phyloP scores from a whole-genome alignment of 2,329 filamentous ascomycete genomes.

The Biscogniauxia mediterranea region DNA sequence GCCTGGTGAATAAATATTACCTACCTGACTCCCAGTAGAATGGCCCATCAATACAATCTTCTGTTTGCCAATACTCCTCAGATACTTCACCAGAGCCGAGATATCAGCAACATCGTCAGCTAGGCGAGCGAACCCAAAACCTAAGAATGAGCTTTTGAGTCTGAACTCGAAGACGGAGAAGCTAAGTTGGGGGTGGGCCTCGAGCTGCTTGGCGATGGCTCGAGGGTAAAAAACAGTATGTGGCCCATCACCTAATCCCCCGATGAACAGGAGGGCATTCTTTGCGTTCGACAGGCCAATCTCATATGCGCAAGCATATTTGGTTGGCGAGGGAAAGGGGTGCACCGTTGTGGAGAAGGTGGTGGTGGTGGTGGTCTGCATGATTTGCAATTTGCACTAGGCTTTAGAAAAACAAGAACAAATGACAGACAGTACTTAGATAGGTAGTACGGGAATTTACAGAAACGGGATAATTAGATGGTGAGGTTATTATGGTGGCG shows the following conservation, averaged over 20 bases:
- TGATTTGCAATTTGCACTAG: too few species aligned
- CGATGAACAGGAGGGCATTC: constrained; percentile 68
- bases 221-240: constrained; percentile 61
- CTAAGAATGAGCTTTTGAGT: constrained; percentile 52
- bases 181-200: constrained; percentile 35
- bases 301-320: constrained; percentile 47
- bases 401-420: too few species aligned
- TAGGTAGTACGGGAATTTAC: too few species aligned
- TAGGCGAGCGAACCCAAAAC: constrained; percentile 51
- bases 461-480: too few species aligned
- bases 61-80: constrained; percentile 48
- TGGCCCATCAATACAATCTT: constrained; percentile 58
- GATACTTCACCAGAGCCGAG: constrained; percentile 50
- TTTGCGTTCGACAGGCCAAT: constrained; percentile 38
- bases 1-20: neutral
- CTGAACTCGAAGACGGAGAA: constrained; percentile 59
- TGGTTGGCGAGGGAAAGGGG: constrained; percentile 41
- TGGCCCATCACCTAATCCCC: constrained; percentile 68
- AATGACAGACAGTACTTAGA: too few species aligned
- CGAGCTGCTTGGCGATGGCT: constrained; percentile 44
- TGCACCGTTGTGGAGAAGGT: constrained; percentile 47
- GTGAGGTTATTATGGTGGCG: too few species aligned
- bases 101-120: constrained; percentile 54
- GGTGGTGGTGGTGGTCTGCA: constrained; percentile 21
- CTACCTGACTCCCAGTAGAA: constrained; percentile 57